Conservation (phyloP, 2,329 filamentous ascomycete species). For the Cladosporium velox region DNA sequence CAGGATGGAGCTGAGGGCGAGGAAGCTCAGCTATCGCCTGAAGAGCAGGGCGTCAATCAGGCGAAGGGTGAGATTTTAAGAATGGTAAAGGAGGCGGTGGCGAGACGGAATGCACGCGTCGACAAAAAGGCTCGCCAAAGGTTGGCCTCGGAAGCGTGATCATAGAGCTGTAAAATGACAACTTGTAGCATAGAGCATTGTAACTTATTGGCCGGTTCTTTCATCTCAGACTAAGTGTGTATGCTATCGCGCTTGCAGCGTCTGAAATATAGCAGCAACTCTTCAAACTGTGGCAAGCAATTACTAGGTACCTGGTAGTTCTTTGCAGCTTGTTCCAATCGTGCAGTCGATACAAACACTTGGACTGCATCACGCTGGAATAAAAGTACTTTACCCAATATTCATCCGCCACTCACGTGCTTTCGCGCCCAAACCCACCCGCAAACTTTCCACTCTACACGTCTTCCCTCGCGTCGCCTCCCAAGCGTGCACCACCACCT, state of each 20-base stretch:
- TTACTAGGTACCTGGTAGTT: background rate
- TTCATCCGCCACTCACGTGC: slow-evolving; percentile 1
- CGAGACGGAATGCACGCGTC: background rate
- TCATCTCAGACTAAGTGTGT: background rate
- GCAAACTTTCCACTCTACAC: background rate
- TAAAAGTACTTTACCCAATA: background rate
- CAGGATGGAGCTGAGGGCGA: background rate
- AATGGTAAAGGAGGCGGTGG: background rate
- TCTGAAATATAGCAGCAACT: background rate
- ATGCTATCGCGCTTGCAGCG: background rate
- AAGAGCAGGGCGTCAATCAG: background rate
- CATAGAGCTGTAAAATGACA: background rate
- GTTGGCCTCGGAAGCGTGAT: background rate
- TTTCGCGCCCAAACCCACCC: background rate
- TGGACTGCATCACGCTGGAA: background rate
- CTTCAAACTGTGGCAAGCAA: background rate
- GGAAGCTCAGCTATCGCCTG: background rate
- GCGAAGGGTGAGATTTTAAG: background rate
- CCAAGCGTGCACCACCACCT: background rate
- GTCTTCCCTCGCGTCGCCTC: background rate
- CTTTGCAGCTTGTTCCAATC: background rate
- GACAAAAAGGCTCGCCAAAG: background rate
- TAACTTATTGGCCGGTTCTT: slow-evolving; percentile 1
- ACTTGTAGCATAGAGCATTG: slow-evolving; percentile 17
- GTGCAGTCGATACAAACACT: background rate